Percentiles rank a stretch among this genome's conserved stretches.
Evolutionary conservation across 2,329 filamentous ascomycete species (phyloP).

Genomic region (Arthrobotrys megalospora): DNA sequence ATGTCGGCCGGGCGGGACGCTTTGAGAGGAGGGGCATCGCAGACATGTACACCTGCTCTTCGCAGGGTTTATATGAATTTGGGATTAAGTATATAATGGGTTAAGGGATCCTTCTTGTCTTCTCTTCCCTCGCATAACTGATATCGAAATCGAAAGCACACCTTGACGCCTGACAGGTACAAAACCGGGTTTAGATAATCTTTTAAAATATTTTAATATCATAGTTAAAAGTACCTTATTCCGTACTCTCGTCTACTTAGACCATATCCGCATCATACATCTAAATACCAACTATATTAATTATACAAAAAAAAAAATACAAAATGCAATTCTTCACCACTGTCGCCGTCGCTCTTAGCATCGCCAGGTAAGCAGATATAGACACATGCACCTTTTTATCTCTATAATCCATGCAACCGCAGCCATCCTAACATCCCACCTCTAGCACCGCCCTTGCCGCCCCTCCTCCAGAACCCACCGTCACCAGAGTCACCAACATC

Average conservation of each 20-base stretch:
- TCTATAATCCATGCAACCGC: background rate
- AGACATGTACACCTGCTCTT: background rate
- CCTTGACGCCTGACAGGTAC: too few species aligned
- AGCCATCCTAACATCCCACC: background rate
- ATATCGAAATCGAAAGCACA: background rate
- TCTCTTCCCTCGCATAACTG: background rate
- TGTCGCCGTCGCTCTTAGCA: conserved; percentile 30
- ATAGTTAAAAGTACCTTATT: too few species aligned
- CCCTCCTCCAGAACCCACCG: conserved; percentile 24
- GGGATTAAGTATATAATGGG: background rate
- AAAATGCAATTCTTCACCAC: conserved; percentile 43
- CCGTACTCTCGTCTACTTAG: too few species aligned
- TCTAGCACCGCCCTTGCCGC: conserved; percentile 37
- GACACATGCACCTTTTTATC: background rate
- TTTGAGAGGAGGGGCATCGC: background rate
- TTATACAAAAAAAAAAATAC: background rate
- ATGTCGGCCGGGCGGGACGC: background rate
- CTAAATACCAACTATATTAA: background rate
- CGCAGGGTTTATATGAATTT: background rate
- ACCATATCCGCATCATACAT: too few species aligned
- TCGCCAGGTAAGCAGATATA: conserved; percentile 31
- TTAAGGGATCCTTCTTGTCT: background rate
- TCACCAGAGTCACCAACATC: conserved; percentile 18
- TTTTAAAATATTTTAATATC: too few species aligned
- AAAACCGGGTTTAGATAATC: too few species aligned